Percentiles rank a stretch among this genome's conserved stretches.
Evolutionary conservation across 306 rosid genomes (phyloP).

Genomic region (Casuarina cunninghamiana): DNA sequence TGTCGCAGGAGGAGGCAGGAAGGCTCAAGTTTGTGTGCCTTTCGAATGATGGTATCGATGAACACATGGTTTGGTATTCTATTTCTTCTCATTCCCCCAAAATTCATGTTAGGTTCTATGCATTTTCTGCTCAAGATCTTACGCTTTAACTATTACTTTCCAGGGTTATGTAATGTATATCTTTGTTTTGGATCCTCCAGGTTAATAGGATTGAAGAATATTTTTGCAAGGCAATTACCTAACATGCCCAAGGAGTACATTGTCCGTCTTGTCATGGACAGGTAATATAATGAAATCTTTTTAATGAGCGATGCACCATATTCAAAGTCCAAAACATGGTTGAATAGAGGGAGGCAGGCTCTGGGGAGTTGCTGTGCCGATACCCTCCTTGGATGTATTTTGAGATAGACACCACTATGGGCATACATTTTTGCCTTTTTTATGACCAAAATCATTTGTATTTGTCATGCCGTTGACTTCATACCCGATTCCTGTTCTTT

Average conservation of each 20-base stretch:
- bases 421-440: neutral
- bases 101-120: constrained; percentile 1
- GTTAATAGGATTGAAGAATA: constrained; percentile 96
- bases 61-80: constrained; percentile 92
- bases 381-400: neutral
- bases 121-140: neutral
- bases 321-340: too few species aligned
- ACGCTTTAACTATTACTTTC: neutral
- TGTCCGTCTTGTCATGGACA: constrained; percentile 97
- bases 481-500: neutral
- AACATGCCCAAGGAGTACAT: constrained; percentile 99
- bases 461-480: neutral
- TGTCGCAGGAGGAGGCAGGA: constrained; percentile 83
- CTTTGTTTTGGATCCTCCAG: constrained; percentile 42
- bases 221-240: constrained; percentile 90
- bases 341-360: neutral
- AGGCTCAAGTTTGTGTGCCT: constrained; percentile 75
- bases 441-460: neutral
- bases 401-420: neutral
- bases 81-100: constrained; percentile 25
- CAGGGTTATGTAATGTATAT: neutral
- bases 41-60: constrained; percentile 79
- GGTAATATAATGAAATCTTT: constrained; percentile 47
- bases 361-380: neutral
- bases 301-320: too few species aligned